Evolutionary conservation across 2,329 filamentous ascomycete genomes (phyloP).

Genomic region (Aspergillus hiratsukae): DNA sequence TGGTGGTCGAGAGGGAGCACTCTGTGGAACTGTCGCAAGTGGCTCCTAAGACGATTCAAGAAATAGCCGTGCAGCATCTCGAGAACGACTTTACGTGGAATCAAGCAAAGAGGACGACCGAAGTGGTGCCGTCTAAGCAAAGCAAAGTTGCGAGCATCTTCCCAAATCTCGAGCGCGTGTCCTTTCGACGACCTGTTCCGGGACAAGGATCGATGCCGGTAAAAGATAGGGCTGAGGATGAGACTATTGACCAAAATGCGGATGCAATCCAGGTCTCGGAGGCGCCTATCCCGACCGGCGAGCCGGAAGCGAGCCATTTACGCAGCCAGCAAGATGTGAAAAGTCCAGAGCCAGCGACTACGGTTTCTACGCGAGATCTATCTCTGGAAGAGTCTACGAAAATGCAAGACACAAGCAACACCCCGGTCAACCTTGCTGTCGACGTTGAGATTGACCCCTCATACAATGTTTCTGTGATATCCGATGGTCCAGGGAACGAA

Average conservation of each 20-base stretch:
- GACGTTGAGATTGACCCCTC: conserved; percentile 11
- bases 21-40: neutral
- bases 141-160: conserved; percentile 33
- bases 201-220: conserved; percentile 19
- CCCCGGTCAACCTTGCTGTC: conserved; percentile 7
- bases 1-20: neutral
- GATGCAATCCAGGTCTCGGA: conserved; percentile 44
- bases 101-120: conserved; percentile 9
- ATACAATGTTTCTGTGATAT: conserved; percentile 14
- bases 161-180: conserved; percentile 31
- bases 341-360: conserved; percentile 3
- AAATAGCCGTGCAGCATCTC: conserved; percentile 8
- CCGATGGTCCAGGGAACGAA: conserved; percentile 4
- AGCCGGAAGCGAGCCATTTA: conserved; percentile 36
- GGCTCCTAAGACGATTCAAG: neutral
- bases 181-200: conserved; percentile 24
- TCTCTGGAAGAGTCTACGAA: conserved; percentile 2
- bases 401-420: conserved; percentile 6
- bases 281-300: conserved; percentile 34
- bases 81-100: conserved; percentile 5
- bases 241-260: conserved; percentile 26
- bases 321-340: conserved; percentile 5
- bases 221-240: conserved; percentile 41
- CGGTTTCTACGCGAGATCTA: conserved; percentile 3
- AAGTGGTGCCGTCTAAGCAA: conserved; percentile 15